Evolutionary conservation across 2,329 filamentous ascomycete species (phyloP).

Genomic region (Colletotrichum phormii): DNA sequence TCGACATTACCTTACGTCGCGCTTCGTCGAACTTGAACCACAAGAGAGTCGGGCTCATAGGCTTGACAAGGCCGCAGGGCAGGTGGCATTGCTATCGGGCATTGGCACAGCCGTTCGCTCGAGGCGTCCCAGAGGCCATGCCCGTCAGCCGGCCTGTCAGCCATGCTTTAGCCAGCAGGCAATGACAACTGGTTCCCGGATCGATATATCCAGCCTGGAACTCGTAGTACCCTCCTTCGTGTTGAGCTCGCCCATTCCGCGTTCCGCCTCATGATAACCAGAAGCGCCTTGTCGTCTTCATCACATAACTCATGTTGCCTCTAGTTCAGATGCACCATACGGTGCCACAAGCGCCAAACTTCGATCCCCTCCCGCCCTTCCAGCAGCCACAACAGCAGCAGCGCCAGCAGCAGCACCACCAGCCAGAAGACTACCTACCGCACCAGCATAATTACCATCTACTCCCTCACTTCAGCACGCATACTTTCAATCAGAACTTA

Average conservation of each 20-base stretch:
- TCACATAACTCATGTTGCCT: conserved; percentile 56
- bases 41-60: background rate
- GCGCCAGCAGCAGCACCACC: conserved; percentile 36
- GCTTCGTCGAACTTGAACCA: background rate
- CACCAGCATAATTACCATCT: conserved; percentile 43
- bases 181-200: conserved; percentile 49
- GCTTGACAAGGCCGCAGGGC: conserved; percentile 16
- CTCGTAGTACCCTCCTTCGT: conserved; percentile 43
- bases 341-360: conserved; percentile 58
- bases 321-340: conserved; percentile 63
- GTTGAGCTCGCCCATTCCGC: background rate
- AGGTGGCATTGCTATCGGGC: conserved; percentile 35
- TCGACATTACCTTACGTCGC: background rate
- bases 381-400: conserved; percentile 21
- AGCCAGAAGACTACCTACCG: conserved; percentile 28
- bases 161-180: conserved; percentile 57
- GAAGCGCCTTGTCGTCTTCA: background rate
- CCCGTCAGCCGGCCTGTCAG: conserved; percentile 49
- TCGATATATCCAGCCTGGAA: conserved; percentile 32
- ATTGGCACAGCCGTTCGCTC: conserved; percentile 31
- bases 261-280: conserved; percentile 20
- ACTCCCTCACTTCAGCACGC: conserved; percentile 38
- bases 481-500: conserved; percentile 37
- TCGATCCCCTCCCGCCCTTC: conserved; percentile 49
- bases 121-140: conserved; percentile 57